Evolutionary conservation across 768 basidiomycete genomes (phyloP), one percentile per base, ranked within the genome.

Genomic region (Ramaria rubella): DNA sequence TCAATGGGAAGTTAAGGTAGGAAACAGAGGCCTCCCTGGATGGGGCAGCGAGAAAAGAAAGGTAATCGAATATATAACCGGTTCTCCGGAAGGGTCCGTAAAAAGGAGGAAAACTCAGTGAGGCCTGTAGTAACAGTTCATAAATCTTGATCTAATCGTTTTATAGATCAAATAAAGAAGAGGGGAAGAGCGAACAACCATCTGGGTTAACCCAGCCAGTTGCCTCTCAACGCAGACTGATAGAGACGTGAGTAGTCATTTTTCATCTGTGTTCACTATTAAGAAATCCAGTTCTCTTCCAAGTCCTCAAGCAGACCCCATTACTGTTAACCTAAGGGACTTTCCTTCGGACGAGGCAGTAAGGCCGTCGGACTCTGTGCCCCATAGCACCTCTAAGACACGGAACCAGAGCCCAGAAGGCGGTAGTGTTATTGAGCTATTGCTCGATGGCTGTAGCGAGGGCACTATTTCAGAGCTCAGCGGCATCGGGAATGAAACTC

Each of bases 1-100:
- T 73, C 85, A 84, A 50, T 91, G 89, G 88, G 74, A 72, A 43
- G 75, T 90, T 30, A 78, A 77, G 49, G 73, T 86, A 40, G 85
- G 87, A 2, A 71, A 78, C 61, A 78, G 73, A 17, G 76, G 83
- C 19, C 82, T 83, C 14, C 89, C 89, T 1, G 24, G 69, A 19
- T 90, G 89, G 88, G 81, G 75, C 2, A 87, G 88, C 65, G 3
- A 8, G 21, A 48, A 56, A 56, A 55, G 44, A 29, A 55, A 43
- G 23, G 29, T 15, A 34, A 19, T 29, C 44, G 19, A 30, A 53
- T n/a, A n/a, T n/a, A n/a, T n/a, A n/a, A n/a, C n/a, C n/a, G 14
- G 7, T 19, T 7, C n/a, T 42, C n/a, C 40, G 8, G 40, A 42
- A 17, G 49, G 24, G 17, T 19, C 21, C 7, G 14, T 33, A 15